phyloP scores from a whole-genome alignment of 2,329 filamentous ascomycete species.

The Camillea tinctor region DNA sequence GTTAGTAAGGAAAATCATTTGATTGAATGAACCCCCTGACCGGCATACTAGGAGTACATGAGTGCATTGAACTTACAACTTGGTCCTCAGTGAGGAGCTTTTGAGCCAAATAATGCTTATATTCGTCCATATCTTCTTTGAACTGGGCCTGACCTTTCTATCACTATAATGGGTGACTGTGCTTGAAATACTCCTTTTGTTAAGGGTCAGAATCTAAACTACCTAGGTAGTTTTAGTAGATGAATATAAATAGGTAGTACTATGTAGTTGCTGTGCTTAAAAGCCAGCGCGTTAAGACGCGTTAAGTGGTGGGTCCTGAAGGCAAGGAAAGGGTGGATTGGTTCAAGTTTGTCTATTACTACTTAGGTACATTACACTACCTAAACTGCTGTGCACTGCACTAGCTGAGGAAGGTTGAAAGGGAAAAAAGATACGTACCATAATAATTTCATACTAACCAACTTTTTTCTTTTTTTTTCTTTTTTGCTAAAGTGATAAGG shows the following conservation, averaged over 20 bases:
- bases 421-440: neutral
- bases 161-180: neutral
- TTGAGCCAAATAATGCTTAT: conserved; percentile 71
- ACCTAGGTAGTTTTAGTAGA: too few relatives aligned
- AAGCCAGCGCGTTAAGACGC: conserved; percentile 21
- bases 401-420: too few relatives aligned
- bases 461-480: too few relatives aligned
- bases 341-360: too few relatives aligned
- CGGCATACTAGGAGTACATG: neutral
- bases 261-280: neutral
- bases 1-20: conserved; percentile 14
- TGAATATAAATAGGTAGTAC: neutral
- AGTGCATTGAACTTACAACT: conserved; percentile 58
- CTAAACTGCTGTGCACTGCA: too few relatives aligned
- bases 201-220: too few relatives aligned
- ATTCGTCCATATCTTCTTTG: conserved; percentile 49
- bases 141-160: neutral
- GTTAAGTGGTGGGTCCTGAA: conserved; percentile 29
- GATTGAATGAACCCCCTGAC: too few relatives aligned
- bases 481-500: conserved; percentile 4
- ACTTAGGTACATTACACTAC: too few relatives aligned
- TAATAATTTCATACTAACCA: neutral
- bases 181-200: neutral
- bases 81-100: conserved; percentile 74
- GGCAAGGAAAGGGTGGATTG: neutral